These are phyloP conservation scores for Priceomyces carsonii DNA, from an alignment of 805 yeast genomes.

Conservation along the genomic window DNA sequence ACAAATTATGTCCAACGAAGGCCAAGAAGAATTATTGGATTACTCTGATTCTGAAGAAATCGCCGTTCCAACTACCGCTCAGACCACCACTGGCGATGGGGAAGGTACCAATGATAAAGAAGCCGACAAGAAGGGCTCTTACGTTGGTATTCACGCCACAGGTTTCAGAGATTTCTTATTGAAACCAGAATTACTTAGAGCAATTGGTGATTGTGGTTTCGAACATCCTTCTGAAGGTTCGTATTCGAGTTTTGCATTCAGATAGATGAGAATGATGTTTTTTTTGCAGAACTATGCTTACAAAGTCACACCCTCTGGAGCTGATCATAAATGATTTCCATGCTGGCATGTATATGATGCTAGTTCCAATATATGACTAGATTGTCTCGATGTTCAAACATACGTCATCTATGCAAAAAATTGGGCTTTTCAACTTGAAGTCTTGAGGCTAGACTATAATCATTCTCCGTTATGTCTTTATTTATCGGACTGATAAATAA, in stretches of 20 bases:
- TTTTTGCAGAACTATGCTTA: no score
- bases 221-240: constrained; percentile 99
- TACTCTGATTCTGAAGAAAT: constrained; percentile 98
- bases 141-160: constrained; percentile 97
- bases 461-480: no score
- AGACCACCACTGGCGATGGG: constrained; percentile 40
- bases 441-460: no score
- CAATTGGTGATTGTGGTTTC: constrained; percentile 98
- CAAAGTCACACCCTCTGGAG: no score
- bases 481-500: no score
- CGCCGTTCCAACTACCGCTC: constrained; percentile 59
- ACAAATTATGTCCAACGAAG: constrained; percentile 79
- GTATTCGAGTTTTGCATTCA: constrained; percentile 34
- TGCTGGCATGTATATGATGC: no score
- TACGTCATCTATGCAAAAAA: no score
- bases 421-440: no score
- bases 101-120: constrained; percentile 55
- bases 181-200: constrained; percentile 96
- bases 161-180: constrained; percentile 97
- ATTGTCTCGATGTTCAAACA: no score
- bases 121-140: constrained; percentile 90
- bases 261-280: constrained; percentile 6
- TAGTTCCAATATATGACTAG: no score
- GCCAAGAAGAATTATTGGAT: constrained; percentile 98
- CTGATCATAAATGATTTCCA: no score